Base-by-base conservation (phyloP, 768 basidiomycete species). In the Kwoniella shandongensis region DNA sequence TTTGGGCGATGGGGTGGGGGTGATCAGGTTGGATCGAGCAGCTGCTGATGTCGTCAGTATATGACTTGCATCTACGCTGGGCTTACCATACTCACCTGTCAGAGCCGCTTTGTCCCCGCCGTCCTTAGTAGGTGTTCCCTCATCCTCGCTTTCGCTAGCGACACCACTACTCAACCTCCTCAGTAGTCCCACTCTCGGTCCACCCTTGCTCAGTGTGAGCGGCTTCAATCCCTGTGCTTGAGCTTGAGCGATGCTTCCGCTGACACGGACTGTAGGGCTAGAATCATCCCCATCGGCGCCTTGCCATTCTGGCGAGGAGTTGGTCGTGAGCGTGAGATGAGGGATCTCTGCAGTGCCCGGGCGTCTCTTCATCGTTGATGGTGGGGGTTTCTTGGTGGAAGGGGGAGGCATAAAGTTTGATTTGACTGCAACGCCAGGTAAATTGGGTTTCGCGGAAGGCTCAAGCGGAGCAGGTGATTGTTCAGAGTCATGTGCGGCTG, bases 61-160 rank as follows among this genome's bases (percentile, higher is more conserved):
- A 32, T 13, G 17, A 44, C 17, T 20, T 10, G 11, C 13, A 11
- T 12, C 42, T 44, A n/a, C 36, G 11, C n/a, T 10, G n/a, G n/a
- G n/a, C n/a, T n/a, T n/a, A n/a, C n/a, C n/a, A 18, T 15, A 69
- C 70, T 61, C 51, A 66, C 67, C 36, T 47, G 52, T 61, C 35
- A 64, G 56, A 29, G 51, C 45, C 35, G 45, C 25, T 46, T 54
- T 54, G 1, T 63, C 65, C 13, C 71, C 72, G 6, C 61, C 58
- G 29, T 50, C 63, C 50, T 74, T 74, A 6, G 75, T 76, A 7
- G 75, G 75, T 15, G 75, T 76, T 4, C 61, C 71, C 22, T 74
- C 72, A 27, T 69, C 72, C 45, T 74, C 75, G 44, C 70, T 73
- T 41, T 65, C 67, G 39, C 62, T 63, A 7, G 54, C 55, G n/a